phyloP scores from a whole-genome alignment of 768 basidiomycete species.

The Leccinum obscurum region DNA sequence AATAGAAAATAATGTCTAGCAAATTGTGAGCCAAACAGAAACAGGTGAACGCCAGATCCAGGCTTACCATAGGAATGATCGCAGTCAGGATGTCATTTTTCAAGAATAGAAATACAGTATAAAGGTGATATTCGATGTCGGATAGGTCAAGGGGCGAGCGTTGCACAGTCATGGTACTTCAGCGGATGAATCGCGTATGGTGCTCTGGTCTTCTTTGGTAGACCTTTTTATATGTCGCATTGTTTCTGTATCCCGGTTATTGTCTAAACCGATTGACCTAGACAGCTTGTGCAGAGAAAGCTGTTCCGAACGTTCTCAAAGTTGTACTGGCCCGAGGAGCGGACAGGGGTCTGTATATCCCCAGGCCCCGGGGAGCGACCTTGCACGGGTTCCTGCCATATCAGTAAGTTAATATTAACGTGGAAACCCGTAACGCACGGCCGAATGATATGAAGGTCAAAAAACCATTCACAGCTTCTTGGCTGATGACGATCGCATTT shows the following conservation, averaged over 20 bases:
- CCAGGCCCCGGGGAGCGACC: not conserved
- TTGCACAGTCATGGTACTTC: conserved; percentile 20
- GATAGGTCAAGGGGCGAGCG: conserved; percentile 1
- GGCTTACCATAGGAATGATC: conserved; percentile 45
- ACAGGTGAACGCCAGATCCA: not conserved
- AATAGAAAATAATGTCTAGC: not conserved
- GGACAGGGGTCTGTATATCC: not conserved
- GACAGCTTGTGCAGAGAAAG: not conserved
- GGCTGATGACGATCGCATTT: not conserved
- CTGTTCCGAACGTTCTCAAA: not conserved
- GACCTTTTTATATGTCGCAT: conserved; percentile 1
- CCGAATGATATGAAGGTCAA: not conserved
- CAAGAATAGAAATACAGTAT: conserved; percentile 40
- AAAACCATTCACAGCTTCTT: not conserved
- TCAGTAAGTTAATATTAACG: not conserved
- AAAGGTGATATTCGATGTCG: conserved; percentile 22
- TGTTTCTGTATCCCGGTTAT: not conserved
- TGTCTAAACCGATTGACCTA: not conserved
- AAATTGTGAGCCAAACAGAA: not conserved
- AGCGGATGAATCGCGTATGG: not conserved
- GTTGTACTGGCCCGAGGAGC: not conserved
- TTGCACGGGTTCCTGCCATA: not conserved
- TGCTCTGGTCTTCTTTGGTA: not conserved
- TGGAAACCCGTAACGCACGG: not conserved
- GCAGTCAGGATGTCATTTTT: conserved; percentile 48